Base-by-base conservation (phyloP, 2,329 filamentous ascomycete genomes). In the Fusarium scirpi region DNA sequence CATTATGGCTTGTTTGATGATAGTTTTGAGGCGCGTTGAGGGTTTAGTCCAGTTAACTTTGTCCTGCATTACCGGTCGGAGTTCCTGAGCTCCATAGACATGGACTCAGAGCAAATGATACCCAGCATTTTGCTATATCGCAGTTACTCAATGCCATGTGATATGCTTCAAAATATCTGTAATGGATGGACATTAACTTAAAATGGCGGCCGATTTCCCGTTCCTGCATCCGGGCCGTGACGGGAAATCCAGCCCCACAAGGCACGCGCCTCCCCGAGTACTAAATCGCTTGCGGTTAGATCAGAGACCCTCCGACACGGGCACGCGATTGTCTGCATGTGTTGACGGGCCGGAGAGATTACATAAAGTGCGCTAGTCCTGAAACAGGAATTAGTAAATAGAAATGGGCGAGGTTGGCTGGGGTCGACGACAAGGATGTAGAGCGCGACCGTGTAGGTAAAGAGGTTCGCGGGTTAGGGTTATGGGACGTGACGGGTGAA, bases 301-400 rank as follows among this genome's bases (percentile, higher is more conserved):
- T 11, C 1, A 7, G 20, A 45, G 48, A 59, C 24, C 57, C 63
- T 27, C 20, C 11, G 13, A 59, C 64, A 61, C 41, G 53, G 53
- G 43, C 53, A 72, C 54, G 65, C 60, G 65, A 67, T 44, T n/a
- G 66, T 53, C 43, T 48, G 62, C 22, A 55, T 29, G 40, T 52
- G 48, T 44, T 62, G 62, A 67, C 41, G 44, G 47, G n/a, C 54
- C 29, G 54, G 29, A 20, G 59, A 46, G 11, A 24, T 60, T 67
- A 60, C 30, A 34, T 58, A 60, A 71, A 45, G 18, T 0, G 2
- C 2, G 52, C 72, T 72, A 76, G 53, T 22, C 72, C 18, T 0
- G 1, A 60, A 67, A 3, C 34, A 58, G 73, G 22, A 76, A 63
- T 69, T 60, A 71, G 74, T 76, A 72, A 76, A 76, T 74, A 76